Base-by-base conservation (phyloP, 805 yeast species). In the Pichia membranifaciens region DNA sequence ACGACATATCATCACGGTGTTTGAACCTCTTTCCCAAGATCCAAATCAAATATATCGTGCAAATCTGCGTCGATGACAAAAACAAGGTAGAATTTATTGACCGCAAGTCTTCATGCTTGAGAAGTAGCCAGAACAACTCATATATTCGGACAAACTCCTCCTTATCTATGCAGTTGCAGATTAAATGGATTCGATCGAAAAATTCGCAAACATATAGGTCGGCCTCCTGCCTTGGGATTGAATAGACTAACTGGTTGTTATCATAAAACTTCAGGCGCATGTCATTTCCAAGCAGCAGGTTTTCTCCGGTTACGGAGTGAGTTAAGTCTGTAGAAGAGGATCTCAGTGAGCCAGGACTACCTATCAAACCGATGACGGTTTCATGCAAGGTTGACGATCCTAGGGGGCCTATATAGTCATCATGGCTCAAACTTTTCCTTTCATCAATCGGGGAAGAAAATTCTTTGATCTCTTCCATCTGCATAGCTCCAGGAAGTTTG, bases 151-250 rank as follows among this genome's bases (percentile, higher is more conserved):
- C 31, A 38, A 48, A 48, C 16, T 45, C 35, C 13, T 48, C 39
- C 41, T 44, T 36, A 40, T 40, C 48, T 16, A 48, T n/a, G 35
- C 43, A 44, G 32, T 48, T 35, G 34, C 35, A 38, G 8, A 38
- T 39, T n/a, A 49, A 49, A 34, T 48, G 41, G 12, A 48, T 40
- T 13, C 34, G n/a, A 20, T 45, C 49, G 29, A 48, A 44, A 40
- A 28, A 48, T 2, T 15, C 23, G 13, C 34, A n/a, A 23, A 45
- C 48, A 33, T 45, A 48, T 4, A 12, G 9, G 33, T 48, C 51
- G 10, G 45, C 40, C 13, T 38, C 41, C 12, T 21, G 16, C 23
- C 41, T 39, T 22, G 51, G 32, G 10, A 48, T 40, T 21, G 35
- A 16, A 21, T 38, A 31, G 15, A 36, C 40, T 12, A 47, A 38